Evolutionary conservation across 176 grass and related monocot species (phyloP).

Genomic region (Olyra latifolia): DNA sequence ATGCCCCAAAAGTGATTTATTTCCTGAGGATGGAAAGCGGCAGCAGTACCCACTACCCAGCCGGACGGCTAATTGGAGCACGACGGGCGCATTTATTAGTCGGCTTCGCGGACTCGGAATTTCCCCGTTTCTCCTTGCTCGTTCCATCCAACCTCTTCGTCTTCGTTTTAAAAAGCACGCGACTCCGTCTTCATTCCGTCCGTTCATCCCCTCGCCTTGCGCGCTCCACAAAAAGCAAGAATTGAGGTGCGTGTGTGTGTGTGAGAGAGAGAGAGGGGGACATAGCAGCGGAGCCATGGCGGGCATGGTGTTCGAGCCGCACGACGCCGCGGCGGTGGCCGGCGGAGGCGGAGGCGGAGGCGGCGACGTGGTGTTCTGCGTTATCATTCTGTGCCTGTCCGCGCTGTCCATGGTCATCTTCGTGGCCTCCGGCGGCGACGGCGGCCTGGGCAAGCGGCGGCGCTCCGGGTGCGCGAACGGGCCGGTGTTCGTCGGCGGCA

Average conservation of each 20-base stretch:
- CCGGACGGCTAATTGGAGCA: no score
- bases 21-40: no score
- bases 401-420: slow-evolving; percentile 58
- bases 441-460: not conserved
- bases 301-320: slow-evolving; percentile 35
- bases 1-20: no score
- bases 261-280: not conserved
- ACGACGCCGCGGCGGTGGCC: not conserved
- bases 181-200: not conserved
- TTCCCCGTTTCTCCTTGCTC: not conserved
- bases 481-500: slow-evolving; percentile 44
- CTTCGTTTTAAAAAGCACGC: not conserved
- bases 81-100: not conserved
- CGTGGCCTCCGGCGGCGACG: slow-evolving; percentile 14
- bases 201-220: not conserved
- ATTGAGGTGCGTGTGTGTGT: no score
- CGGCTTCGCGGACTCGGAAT: not conserved
- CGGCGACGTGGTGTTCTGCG: slow-evolving; percentile 57
- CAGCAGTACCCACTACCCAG: no score
- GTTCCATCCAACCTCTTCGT: not conserved
- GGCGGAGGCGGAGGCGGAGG: not conserved
- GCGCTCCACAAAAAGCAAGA: not conserved
- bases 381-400: slow-evolving; percentile 50
- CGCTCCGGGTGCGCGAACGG: not conserved
- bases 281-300: slow-evolving; percentile 7